Evolutionary conservation across 2,329 filamentous ascomycete species (phyloP).

Genomic region (Diplodia seriata): DNA sequence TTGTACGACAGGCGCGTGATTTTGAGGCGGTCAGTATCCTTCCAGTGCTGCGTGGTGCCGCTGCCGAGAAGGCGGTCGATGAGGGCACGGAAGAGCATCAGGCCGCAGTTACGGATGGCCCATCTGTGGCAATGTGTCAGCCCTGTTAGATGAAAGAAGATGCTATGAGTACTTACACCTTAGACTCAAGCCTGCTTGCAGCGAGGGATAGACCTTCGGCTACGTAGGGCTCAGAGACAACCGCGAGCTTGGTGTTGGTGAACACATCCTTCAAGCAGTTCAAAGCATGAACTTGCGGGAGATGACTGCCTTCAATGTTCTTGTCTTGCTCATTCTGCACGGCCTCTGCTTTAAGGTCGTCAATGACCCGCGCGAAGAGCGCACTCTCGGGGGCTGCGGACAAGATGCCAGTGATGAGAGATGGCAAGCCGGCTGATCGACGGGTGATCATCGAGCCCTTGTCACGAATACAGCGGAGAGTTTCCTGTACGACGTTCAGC

Average conservation of each 20-base stretch:
- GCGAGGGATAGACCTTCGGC: constrained; percentile 79
- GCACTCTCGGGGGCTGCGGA: constrained; percentile 64
- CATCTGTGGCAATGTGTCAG: constrained; percentile 61
- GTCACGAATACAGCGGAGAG: constrained; percentile 72
- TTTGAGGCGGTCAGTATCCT: constrained; percentile 52
- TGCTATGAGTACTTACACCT: constrained; percentile 62
- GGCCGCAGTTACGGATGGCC: constrained; percentile 92
- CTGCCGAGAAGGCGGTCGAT: constrained; percentile 68
- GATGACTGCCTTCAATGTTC: constrained; percentile 62
- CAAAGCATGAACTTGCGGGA: constrained; percentile 92
- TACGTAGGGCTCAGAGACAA: constrained; percentile 75
- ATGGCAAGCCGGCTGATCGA: constrained; percentile 89
- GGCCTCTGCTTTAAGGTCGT: constrained; percentile 67
- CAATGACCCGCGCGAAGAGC: constrained; percentile 70
- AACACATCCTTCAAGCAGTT: constrained; percentile 95
- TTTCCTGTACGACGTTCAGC: constrained; percentile 54
- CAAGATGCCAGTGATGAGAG: constrained; percentile 82
- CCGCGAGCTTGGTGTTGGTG: constrained; percentile 77
- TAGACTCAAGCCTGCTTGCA: constrained; percentile 76
- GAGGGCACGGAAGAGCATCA: constrained; percentile 86
- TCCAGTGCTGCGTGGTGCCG: constrained; percentile 59
- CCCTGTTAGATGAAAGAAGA: constrained; percentile 9
- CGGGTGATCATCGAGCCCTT: constrained; percentile 83
- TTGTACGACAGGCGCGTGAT: constrained; percentile 70
- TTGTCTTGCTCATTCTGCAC: constrained; percentile 57